Base-by-base conservation (phyloP, 345 rosid genomes). In the Gossypium longicalyx region DNA sequence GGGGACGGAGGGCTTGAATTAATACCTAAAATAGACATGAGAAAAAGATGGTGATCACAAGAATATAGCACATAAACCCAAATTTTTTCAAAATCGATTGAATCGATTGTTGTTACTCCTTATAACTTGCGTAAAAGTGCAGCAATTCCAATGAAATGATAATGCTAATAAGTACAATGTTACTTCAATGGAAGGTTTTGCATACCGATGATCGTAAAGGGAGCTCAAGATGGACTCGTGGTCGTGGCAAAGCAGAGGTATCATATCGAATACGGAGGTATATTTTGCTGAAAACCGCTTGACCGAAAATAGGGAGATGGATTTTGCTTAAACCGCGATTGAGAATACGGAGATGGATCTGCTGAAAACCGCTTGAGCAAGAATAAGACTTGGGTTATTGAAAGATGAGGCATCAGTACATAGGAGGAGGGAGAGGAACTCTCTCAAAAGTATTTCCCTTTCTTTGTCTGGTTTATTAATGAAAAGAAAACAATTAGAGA, bases 401-500 rank as follows among this genome's bases (percentile, higher is more conserved):
- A 51, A 51, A 4, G 56, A 82, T 56, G 87, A 77, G 64, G 80
- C 58, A 60, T 85, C 81, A n/a, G 61, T 82, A 77, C 23, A 78
- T 16, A 16, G 97, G 97, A 38, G 98, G 90, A 27, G 97, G 98
- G 60, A 89, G 89, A 78, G 96, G 82, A 80, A 89, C 70, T 81
- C 85, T 87, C 76, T 86, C 86, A 2, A 86, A 81, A 41, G 75
- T 76, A 72, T 78, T 80, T 61, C 90, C 93, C 1, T 67, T 83
- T 34, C 68, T 76, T 19, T 79, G 80, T 54, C 84, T 86, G 82
- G 54, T 51, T 51, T 51, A 15, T 51, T 17, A 51, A 51, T 15
- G 16, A 52, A 65, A 73, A 74, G 66, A 74, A 76, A 6, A 47
- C 12, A 51, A 51, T 15, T 17, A 62, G 70, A 29, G 11, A 29